Conservation (phyloP, 768 basidiomycete species). For the Boletus subcaerulescens region DNA sequence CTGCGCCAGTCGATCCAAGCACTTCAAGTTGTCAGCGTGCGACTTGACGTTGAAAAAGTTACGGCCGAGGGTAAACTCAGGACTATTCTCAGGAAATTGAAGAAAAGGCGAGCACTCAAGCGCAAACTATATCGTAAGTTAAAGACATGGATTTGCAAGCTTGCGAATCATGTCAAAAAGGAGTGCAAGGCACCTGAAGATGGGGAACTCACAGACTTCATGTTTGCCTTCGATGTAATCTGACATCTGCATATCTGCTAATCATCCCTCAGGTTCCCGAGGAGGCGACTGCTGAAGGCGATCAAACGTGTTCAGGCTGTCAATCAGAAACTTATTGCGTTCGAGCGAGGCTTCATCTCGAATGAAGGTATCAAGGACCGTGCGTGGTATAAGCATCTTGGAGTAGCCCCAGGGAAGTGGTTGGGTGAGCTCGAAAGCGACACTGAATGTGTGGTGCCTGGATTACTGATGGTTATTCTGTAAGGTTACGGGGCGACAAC, state of each 20-base stretch:
- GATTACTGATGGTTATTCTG: slow-evolving; percentile 4
- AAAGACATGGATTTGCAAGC: slow-evolving; percentile 30
- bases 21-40: slow-evolving; percentile 50
- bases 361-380: slow-evolving; percentile 74
- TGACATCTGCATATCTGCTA: neutral
- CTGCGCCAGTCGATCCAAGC: slow-evolving; percentile 46
- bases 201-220: neutral
- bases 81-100: slow-evolving; percentile 40
- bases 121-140: slow-evolving; percentile 19
- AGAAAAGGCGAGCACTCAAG: slow-evolving; percentile 22
- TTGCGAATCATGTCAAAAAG: slow-evolving; percentile 35
- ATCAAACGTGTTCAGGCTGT: slow-evolving; percentile 53
- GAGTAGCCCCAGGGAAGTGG: slow-evolving; percentile 87
- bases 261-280: slow-evolving; percentile 17
- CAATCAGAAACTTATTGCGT: slow-evolving; percentile 68
- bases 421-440: slow-evolving; percentile 47
- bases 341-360: slow-evolving; percentile 84
- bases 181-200: slow-evolving; percentile 15
- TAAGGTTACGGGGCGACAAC: slow-evolving; percentile 85
- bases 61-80: slow-evolving; percentile 51
- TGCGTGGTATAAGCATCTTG: slow-evolving; percentile 90
- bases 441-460: neutral
- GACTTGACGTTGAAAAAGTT: slow-evolving; percentile 57
- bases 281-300: slow-evolving; percentile 48
- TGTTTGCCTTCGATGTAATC: slow-evolving; percentile 10